phyloP scores from a whole-genome alignment of 305 asterid species.

The Rubia occidens region DNA sequence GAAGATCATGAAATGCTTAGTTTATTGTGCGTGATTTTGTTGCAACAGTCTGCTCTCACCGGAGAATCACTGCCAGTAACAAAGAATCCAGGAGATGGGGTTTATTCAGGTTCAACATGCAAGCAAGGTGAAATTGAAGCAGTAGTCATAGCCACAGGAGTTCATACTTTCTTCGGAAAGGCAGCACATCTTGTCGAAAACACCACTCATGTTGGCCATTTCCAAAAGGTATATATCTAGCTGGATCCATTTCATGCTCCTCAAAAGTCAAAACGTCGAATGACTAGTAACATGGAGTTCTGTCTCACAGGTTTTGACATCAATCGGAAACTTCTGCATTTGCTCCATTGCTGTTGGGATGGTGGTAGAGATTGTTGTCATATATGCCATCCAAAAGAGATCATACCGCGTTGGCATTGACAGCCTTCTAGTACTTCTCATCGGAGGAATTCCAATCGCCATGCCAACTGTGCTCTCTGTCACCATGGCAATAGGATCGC shows the following conservation, averaged over 20 bases:
- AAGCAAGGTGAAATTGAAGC: constrained; percentile 20
- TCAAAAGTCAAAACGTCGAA: neutral
- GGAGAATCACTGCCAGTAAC: constrained; percentile 22
- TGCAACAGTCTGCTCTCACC: constrained; percentile 14
- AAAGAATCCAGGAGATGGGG: constrained; percentile 20
- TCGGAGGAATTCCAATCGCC: constrained; percentile 22
- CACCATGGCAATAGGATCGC: constrained; percentile 10
- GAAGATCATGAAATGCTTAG: too few relatives aligned
- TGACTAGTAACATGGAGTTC: neutral
- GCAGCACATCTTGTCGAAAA: constrained; percentile 17
- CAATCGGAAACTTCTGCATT: constrained; percentile 19
- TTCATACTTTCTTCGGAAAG: constrained; percentile 18
- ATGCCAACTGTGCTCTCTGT: constrained; percentile 16
- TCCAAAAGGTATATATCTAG: constrained; percentile 11
- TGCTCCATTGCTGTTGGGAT: constrained; percentile 19
- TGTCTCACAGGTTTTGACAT: constrained; percentile 13
- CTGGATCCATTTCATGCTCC: too few relatives aligned
- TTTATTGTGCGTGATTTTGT: neutral
- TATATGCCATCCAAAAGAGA: constrained; percentile 16
- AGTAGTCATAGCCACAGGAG: constrained; percentile 20
- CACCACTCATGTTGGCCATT: constrained; percentile 18
- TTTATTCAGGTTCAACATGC: constrained; percentile 23
- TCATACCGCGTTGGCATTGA: constrained; percentile 14
- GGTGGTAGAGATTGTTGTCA: constrained; percentile 15
- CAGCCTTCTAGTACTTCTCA: constrained; percentile 24